These are phyloP conservation scores for Wolfiporia cocos DNA, from an alignment of 1,284 basidiomycete genomes.

Conservation along the genomic window DNA sequence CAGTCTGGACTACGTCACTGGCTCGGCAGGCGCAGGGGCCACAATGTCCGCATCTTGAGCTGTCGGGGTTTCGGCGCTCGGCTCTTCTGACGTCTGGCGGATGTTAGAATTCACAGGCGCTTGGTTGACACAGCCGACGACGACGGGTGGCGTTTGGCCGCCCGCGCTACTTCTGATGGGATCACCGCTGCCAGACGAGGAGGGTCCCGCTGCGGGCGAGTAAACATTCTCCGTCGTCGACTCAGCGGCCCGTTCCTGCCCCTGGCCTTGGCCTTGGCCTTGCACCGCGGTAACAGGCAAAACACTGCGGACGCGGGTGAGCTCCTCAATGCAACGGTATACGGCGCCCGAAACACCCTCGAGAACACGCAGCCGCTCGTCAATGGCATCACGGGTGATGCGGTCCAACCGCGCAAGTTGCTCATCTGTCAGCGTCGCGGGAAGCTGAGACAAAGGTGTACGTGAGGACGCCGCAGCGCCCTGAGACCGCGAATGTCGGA, in stretches of 20 bases:
- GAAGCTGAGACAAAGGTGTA: slow-evolving; percentile 32
- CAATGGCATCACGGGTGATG: slow-evolving; percentile 72
- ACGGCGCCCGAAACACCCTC: slow-evolving; percentile 69
- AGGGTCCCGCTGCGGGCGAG: background rate
- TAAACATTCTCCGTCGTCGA: background rate
- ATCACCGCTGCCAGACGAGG: background rate
- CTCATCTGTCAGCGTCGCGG: slow-evolving; percentile 46
- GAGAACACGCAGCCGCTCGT: slow-evolving; percentile 73
- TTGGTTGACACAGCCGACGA: too few relatives aligned
- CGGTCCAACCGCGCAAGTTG: slow-evolving; percentile 56
- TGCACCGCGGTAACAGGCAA: slow-evolving; percentile 35
- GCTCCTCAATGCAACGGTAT: slow-evolving; percentile 68
- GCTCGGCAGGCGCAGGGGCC: too few relatives aligned
- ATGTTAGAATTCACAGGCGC: too few relatives aligned
- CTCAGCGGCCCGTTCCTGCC: slow-evolving; percentile 1
- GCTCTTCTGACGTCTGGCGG: too few relatives aligned
- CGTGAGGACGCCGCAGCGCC: too few relatives aligned
- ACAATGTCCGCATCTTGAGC: too few relatives aligned
- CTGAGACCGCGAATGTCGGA: slow-evolving; percentile 7
- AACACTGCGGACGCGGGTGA: slow-evolving; percentile 67
- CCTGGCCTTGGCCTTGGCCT: slow-evolving; percentile 2
- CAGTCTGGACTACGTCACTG: too few relatives aligned
- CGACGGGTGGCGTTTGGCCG: too few relatives aligned
- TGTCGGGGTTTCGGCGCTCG: too few relatives aligned
- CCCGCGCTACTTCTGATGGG: too few relatives aligned